A percentile compares a stretch with the other conserved stretches of the same genome.
Evolutionary conservation across 2,329 filamentous ascomycete genomes (phyloP).

Genomic region (Talaromyces sp.): DNA sequence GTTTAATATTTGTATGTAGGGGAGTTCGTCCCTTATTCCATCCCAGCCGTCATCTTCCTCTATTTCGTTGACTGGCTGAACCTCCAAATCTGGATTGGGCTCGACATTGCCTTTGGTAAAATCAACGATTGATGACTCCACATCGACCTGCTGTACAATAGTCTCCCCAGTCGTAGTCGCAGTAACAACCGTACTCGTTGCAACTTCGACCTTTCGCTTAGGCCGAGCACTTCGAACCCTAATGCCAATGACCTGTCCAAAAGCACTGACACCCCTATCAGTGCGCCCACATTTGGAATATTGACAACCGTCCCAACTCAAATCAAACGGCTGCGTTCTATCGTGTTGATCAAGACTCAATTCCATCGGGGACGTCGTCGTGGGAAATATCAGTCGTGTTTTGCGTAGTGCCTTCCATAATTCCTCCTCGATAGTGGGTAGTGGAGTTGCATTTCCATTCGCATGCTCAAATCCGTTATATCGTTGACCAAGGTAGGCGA

Average conservation of each 20-base stretch:
- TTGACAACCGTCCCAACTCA: conserved; percentile 69
- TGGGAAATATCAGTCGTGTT: conserved; percentile 74
- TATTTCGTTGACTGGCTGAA: neutral
- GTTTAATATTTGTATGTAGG: conserved; percentile 81
- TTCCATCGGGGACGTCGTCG: conserved; percentile 35
- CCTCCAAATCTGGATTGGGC: conserved; percentile 29
- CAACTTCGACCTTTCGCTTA: conserved; percentile 34
- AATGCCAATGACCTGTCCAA: conserved; percentile 88
- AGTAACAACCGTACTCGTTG: conserved; percentile 8
- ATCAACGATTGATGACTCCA: conserved; percentile 20
- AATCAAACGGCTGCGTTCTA: conserved; percentile 52
- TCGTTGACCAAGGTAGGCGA: conserved; percentile 84
- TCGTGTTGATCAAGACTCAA: conserved; percentile 45
- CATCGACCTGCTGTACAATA: conserved; percentile 18
- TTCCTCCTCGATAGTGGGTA: conserved; percentile 87
- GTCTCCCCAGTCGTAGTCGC: conserved; percentile 18
- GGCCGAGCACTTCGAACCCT: conserved; percentile 76
- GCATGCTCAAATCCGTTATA: conserved; percentile 95
- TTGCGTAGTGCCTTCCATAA: conserved; percentile 87
- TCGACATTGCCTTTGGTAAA: conserved; percentile 11
- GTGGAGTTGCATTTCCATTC: conserved; percentile 60
- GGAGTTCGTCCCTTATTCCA: conserved; percentile 73
- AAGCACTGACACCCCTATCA: conserved; percentile 89
- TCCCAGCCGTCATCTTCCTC: conserved; percentile 49
- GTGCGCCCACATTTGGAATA: conserved; percentile 96